These are phyloP conservation scores for Ceratobasidium sp. DNA, from an alignment of 1,284 basidiomycete species.

Conservation along the genomic window DNA sequence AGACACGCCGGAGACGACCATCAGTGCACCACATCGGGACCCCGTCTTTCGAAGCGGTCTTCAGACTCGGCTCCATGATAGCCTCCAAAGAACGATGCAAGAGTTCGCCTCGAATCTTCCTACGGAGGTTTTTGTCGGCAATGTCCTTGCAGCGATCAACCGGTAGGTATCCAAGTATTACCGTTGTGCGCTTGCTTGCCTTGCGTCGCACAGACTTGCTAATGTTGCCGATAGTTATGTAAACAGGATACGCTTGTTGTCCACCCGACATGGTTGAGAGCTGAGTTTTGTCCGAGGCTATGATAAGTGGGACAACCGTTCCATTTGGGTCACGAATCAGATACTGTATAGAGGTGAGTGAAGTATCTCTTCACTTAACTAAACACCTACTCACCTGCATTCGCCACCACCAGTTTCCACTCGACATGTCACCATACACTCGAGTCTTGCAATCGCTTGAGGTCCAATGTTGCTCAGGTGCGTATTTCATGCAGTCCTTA, in stretches of 20 bases:
- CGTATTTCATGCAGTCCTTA: conserved; percentile 27
- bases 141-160: conserved; percentile 31
- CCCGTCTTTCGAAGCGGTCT: conserved; percentile 41
- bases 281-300: conserved; percentile 47
- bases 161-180: conserved; percentile 48
- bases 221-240: conserved; percentile 18
- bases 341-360: neutral
- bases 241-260: neutral
- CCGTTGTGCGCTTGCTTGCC: conserved; percentile 18
- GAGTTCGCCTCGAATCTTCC: conserved; percentile 31
- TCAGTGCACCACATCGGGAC: conserved; percentile 39
- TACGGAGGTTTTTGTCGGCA: neutral
- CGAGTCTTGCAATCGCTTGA: conserved; percentile 8
- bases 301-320: conserved; percentile 47
- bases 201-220: conserved; percentile 43
- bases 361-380: neutral
- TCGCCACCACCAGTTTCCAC: conserved; percentile 47
- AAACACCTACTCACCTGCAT: conserved; percentile 36
- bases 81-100: conserved; percentile 51
- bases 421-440: conserved; percentile 45
- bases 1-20: conserved; percentile 29
- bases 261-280: conserved; percentile 42
- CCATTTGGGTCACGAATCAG: conserved; percentile 12
- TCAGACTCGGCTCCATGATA: conserved; percentile 47
- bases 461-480: conserved; percentile 43